Conservation (phyloP, 192 early-diverging fungal species). For the Entomortierella beljakovae region DNA sequence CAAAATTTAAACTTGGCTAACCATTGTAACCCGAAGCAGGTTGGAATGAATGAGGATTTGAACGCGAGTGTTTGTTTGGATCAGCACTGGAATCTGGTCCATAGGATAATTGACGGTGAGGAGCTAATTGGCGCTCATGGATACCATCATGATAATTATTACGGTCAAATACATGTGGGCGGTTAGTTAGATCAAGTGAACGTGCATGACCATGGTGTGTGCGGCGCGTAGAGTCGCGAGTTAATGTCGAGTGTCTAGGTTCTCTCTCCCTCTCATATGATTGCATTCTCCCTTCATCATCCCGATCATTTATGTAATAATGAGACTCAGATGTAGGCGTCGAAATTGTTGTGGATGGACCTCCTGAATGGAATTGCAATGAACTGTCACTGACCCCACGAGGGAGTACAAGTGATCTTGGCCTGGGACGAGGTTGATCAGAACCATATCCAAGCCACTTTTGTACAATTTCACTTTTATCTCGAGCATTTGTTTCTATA, state of each 20-base stretch:
- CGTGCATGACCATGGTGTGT: slow-evolving; percentile 21
- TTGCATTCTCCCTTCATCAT: neutral
- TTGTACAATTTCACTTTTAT: neutral
- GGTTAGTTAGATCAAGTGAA: slow-evolving; percentile 20
- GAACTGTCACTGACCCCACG: neutral
- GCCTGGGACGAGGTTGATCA: neutral
- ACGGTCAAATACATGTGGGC: neutral
- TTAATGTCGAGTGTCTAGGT: neutral
- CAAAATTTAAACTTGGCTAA: too few species aligned
- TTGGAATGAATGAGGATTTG: too few species aligned
- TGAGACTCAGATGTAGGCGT: neutral
- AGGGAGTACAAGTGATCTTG: slow-evolving; percentile 11
- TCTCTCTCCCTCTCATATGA: neutral
- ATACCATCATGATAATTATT: neutral
- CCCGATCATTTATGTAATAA: too few species aligned
- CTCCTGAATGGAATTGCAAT: neutral
- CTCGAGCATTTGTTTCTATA: neutral
- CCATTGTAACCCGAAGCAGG: too few species aligned
- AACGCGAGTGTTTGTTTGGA: too few species aligned
- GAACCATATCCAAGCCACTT: slow-evolving; percentile 3
- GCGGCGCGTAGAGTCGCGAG: neutral
- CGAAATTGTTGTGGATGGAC: neutral
- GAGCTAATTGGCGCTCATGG: too few species aligned
- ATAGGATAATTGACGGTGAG: too few species aligned
- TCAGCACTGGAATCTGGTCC: too few species aligned